Percentiles rank a stretch among this genome's conserved stretches.
These are phyloP conservation scores for Phialemonium atrogriseum DNA, from an alignment of 2,329 filamentous ascomycete genomes.

Conservation along the genomic window DNA sequence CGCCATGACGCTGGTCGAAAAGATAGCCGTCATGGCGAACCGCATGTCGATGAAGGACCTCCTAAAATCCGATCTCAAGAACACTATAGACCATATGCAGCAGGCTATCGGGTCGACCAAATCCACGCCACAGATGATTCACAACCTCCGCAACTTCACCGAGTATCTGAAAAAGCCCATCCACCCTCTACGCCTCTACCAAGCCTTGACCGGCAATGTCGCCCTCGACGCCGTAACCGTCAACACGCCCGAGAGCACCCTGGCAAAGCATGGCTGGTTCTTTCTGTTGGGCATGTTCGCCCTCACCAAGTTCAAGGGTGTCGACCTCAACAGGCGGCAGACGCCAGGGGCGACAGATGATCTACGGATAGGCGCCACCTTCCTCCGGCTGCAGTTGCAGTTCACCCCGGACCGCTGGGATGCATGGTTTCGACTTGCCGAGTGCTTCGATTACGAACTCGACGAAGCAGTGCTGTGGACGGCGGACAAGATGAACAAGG, in stretches of 20 bases:
- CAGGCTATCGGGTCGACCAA: conserved; percentile 75
- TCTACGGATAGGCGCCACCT: conserved; percentile 70
- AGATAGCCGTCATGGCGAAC: conserved; percentile 71
- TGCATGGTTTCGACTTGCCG: conserved; percentile 80
- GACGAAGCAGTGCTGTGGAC: conserved; percentile 85
- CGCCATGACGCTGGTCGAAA: conserved; percentile 74
- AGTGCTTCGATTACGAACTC: conserved; percentile 80
- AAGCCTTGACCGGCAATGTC: conserved; percentile 71
- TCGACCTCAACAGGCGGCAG: conserved; percentile 64
- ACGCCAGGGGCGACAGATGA: conserved; percentile 76
- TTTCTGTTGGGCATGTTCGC: conserved; percentile 85
- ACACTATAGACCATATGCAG: conserved; percentile 88
- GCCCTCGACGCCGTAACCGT: conserved; percentile 65
- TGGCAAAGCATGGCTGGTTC: conserved; percentile 84
- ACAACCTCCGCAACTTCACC: conserved; percentile 59
- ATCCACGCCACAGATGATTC: conserved; percentile 69
- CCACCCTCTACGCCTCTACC: conserved; percentile 70
- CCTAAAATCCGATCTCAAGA: conserved; percentile 82
- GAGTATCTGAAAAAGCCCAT: conserved; percentile 77
- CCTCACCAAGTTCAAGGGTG: conserved; percentile 70
- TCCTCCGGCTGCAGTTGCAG: conserved; percentile 74
- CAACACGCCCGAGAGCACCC: conserved; percentile 56
- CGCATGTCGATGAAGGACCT: conserved; percentile 86
- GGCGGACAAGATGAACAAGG: conserved; percentile 84
- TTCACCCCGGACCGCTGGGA: conserved; percentile 79